phyloP scores from a whole-genome alignment of 306 rosid species.

The Hylodesmum podocarpum region DNA sequence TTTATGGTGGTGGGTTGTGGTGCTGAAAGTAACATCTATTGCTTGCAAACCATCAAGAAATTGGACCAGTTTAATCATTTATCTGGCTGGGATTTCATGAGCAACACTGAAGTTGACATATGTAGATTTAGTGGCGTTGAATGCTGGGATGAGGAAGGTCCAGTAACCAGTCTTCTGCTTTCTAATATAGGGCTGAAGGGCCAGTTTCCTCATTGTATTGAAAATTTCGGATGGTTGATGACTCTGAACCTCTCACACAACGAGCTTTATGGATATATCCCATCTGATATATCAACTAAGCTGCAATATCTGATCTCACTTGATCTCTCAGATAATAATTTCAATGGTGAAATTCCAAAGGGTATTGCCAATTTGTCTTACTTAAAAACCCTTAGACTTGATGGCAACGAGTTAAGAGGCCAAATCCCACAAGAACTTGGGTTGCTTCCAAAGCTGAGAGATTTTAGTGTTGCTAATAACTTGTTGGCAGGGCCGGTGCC shows the following conservation, averaged over 20 bases:
- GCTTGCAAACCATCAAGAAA: constrained; percentile 31
- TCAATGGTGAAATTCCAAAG: constrained; percentile 38
- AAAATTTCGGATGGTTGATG: constrained; percentile 3
- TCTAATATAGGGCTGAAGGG: constrained; percentile 33
- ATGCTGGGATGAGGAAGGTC: constrained; percentile 20
- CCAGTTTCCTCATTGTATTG: constrained; percentile 27
- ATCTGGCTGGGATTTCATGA: constrained; percentile 18
- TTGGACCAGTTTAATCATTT: constrained; percentile 21
- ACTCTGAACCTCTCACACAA: constrained; percentile 25
- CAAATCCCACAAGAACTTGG: constrained; percentile 36
- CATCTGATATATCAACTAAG: constrained; percentile 5
- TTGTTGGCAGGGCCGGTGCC: constrained; percentile 40
- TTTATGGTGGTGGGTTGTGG: neutral
- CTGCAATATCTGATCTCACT: neutral
- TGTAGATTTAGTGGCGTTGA: constrained; percentile 25
- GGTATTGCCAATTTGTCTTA: constrained; percentile 1
- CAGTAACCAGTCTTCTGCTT: neutral
- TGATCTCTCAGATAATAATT: constrained; percentile 35
- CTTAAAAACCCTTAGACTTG: constrained; percentile 30
- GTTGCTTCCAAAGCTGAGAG: neutral
- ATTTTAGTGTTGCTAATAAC: constrained; percentile 24
- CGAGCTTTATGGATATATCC: constrained; percentile 30
- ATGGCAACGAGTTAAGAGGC: constrained; percentile 33
- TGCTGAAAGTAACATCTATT: constrained; percentile 2
- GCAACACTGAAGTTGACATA: neutral